Conservation (phyloP, 202 grass and related monocot species). For the Tripidium arundinaceum region DNA sequence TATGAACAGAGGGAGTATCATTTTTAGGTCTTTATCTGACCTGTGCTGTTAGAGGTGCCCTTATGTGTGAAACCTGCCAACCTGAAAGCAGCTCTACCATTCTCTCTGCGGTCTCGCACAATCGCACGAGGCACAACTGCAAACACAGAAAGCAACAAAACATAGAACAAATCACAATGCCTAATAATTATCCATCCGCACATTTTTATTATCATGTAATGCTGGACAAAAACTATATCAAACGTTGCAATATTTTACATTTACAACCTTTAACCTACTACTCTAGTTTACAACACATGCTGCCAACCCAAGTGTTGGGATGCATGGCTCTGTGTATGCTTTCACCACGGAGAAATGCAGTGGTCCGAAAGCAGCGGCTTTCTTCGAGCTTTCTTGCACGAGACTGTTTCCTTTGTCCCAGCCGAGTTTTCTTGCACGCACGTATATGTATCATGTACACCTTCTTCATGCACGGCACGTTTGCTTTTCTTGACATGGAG, state of each 20-base stretch:
- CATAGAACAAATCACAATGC: no score
- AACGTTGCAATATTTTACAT: neutral
- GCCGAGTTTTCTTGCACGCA: constrained; percentile 1
- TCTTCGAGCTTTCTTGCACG: constrained; percentile 7
- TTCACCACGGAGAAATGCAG: neutral
- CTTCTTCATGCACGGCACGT: neutral
- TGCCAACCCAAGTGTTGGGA: neutral
- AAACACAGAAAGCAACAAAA: neutral
- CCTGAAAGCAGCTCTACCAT: neutral
- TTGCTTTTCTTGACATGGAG: constrained; percentile 13
- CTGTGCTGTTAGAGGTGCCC: no score
- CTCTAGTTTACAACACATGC: neutral
- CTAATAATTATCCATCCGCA: neutral
- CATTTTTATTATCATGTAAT: no score
- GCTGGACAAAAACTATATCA: neutral
- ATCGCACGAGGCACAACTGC: neutral
- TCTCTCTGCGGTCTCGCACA: neutral
- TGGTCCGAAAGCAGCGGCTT: neutral
- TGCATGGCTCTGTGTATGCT: neutral
- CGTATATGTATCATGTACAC: constrained; percentile 23
- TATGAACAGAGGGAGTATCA: no score
- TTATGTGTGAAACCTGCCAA: neutral
- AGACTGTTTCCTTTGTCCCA: neutral
- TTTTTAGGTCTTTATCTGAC: neutral
- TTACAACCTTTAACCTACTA: neutral